Evolutionary conservation across 179 eudicot genomes (phyloP), one percentile per base, ranked within the genome.

Genomic region (Beta lomatogona): DNA sequence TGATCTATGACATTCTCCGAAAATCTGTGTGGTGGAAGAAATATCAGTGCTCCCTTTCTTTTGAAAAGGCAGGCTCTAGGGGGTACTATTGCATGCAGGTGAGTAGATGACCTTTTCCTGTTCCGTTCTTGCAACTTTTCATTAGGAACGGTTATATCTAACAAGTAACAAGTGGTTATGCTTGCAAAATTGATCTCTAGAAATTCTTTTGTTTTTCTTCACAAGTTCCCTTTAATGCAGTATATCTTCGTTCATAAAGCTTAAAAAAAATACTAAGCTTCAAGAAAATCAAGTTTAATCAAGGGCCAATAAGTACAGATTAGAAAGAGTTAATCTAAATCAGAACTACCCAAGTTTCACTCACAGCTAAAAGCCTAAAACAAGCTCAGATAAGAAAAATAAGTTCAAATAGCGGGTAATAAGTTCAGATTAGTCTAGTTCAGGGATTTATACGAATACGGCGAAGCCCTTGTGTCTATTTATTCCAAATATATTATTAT

Each of bases 61-160:
- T 22, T 75, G 86, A 86, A 80, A 84, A 55, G 86, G 88, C 90
- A 19, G 77, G 80, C 55, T 80, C 86, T 13, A 85, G 80, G 68
- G 77, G 78, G 25, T 95, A 95, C 89, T 94, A 90, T 87, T 95
- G 99, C 90, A 89, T 94, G 93, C 99, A 92, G 97, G 99, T 93
- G 21, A 85, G 79, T 76, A 9, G 25, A 18, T 28, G 70, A 11
- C 16, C 4, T 11, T 1, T 44, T 41, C 9, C 41, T 18, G 54
- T 46, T 52, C 3, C 53, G 59, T 71, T 14, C 9, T 15, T 48
- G 0, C 18, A 16, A 14, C 48, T 64, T 75, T 6, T 48, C 10
- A 25, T 18, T 31, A 9, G 9, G 54, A n/a, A 21, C 14, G 4
- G 5, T 82, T 70, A 55, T 46, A 16, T 36, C 14, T 46, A 25